Conservation (phyloP, 1,284 basidiomycete species). For the Ganoderma lucidum region DNA sequence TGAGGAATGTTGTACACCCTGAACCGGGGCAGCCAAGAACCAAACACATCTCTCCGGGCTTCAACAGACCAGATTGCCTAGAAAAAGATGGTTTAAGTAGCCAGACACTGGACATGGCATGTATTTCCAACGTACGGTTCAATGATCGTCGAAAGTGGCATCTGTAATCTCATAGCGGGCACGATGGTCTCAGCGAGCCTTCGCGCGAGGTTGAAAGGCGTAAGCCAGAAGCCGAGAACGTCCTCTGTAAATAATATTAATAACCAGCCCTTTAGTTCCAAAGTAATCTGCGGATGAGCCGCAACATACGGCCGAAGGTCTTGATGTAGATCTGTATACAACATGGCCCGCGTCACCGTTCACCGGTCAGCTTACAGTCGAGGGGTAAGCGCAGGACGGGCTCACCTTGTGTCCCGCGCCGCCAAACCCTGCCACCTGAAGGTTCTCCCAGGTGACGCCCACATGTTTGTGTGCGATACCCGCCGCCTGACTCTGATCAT, state of each 20-base stretch:
- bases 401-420: conserved; percentile 65
- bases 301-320: conserved; percentile 63
- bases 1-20: conserved; percentile 84
- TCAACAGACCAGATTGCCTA: conserved; percentile 78
- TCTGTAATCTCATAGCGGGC: conserved; percentile 59
- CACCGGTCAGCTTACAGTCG: background rate
- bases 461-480: conserved; percentile 88
- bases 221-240: conserved; percentile 59
- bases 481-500: conserved; percentile 70
- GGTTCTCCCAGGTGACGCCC: conserved; percentile 81
- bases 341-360: conserved; percentile 1
- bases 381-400: background rate
- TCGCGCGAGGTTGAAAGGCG: conserved; percentile 61
- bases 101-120: background rate
- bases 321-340: conserved; percentile 66
- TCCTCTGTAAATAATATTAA: conserved; percentile 56
- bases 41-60: conserved; percentile 65
- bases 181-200: conserved; percentile 54
- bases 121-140: conserved; percentile 64
- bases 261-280: background rate
- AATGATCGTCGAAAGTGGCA: conserved; percentile 63
- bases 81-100: conserved; percentile 30
- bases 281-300: conserved; percentile 18
- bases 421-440: conserved; percentile 77
- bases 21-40: conserved; percentile 88